A percentile compares a stretch with the other conserved stretches of the same genome.
phyloP scores from a whole-genome alignment of 257 asterid genomes.

The Asclepias syriaca region DNA sequence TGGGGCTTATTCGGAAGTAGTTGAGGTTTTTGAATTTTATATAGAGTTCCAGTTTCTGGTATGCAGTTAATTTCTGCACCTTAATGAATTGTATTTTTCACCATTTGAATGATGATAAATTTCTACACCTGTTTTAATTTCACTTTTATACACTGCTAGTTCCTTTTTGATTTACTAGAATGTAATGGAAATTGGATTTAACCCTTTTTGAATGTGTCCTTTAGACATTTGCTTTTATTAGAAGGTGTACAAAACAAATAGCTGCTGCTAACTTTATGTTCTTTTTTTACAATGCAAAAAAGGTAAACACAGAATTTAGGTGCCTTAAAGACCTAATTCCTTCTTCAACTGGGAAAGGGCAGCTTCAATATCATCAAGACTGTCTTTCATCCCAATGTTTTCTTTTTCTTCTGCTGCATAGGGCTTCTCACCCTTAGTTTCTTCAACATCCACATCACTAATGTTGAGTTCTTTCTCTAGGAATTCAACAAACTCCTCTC shows the following conservation, averaged over 20 bases:
- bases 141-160: too few species aligned
- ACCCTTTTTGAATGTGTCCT: not conserved
- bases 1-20: constrained; percentile 19
- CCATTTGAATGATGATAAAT: not conserved
- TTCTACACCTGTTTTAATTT: too few species aligned
- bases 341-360: constrained; percentile 66
- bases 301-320: not conserved
- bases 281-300: not conserved
- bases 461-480: constrained; percentile 82
- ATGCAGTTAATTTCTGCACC: constrained; percentile 4
- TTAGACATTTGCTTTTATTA: not conserved
- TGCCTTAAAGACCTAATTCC: constrained; percentile 65
- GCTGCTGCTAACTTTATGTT: not conserved
- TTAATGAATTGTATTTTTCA: not conserved
- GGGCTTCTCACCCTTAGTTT: constrained; percentile 17
- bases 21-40: constrained; percentile 13
- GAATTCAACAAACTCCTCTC: constrained; percentile 94
- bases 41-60: constrained; percentile 7
- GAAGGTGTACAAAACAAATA: not conserved
- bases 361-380: constrained; percentile 80
- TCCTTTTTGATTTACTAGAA: too few species aligned
- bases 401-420: constrained; percentile 29
- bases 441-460: constrained; percentile 39
- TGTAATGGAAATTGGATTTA: too few species aligned
- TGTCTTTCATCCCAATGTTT: constrained; percentile 47